phyloP scores from a whole-genome alignment of 2,329 filamentous ascomycete genomes.

The Pestalotiopsis sp. region DNA sequence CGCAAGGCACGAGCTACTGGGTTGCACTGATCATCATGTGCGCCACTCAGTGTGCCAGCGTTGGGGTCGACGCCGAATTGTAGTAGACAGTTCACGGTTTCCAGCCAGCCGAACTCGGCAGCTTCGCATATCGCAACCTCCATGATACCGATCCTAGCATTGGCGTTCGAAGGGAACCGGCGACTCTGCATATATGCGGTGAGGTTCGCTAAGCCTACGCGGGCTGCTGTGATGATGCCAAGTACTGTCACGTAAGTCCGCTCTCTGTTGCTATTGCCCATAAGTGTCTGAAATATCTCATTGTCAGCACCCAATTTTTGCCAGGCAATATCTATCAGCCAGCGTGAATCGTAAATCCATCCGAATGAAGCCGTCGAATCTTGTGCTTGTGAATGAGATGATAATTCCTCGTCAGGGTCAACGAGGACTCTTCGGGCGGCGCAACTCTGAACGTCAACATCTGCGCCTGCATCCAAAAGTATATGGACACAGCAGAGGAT shows the following conservation, averaged over 20 bases:
- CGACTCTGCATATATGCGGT: not conserved
- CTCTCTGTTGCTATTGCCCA: not conserved
- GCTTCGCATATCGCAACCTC: not conserved
- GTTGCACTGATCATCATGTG: too few relatives aligned
- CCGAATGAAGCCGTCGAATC: too few relatives aligned
- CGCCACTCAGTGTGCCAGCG: not conserved
- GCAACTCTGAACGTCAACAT: too few relatives aligned
- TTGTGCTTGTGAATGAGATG: too few relatives aligned
- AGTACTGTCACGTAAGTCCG: not conserved
- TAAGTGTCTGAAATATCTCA: not conserved
- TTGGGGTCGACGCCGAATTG: not conserved
- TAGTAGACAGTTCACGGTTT: not conserved
- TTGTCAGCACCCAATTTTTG: not conserved
- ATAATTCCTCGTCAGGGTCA: too few relatives aligned
- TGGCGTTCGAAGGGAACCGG: not conserved
- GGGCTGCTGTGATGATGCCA: not conserved
- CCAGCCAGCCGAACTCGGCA: not conserved
- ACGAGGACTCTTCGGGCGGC: too few relatives aligned
- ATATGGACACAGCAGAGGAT: not conserved
- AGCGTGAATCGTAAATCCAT: not conserved
- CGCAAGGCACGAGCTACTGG: not conserved
- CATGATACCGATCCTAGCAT: not conserved
- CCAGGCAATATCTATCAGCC: not conserved
- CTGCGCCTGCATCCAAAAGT: not conserved
- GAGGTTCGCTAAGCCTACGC: not conserved